Evolutionary conservation across 495 filamentous ascomycete genomes (phyloP).

Genomic region (Penicillium canescens): DNA sequence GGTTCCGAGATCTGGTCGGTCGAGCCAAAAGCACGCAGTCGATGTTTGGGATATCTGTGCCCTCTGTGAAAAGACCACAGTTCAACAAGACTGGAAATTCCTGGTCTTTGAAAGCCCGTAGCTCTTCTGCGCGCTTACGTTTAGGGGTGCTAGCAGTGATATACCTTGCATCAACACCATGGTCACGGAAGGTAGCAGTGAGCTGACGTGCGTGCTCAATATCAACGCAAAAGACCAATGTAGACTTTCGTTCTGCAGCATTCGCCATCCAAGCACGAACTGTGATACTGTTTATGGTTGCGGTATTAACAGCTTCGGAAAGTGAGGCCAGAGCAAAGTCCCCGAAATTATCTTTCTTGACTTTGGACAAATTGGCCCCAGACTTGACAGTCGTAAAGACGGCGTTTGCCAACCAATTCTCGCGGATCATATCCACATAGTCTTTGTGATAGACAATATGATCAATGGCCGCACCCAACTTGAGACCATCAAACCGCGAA

Average conservation of each 20-base stretch:
- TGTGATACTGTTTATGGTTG: constrained; percentile 73
- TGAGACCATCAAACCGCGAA: constrained; percentile 85
- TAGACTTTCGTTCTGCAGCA: constrained; percentile 73
- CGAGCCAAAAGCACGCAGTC: constrained; percentile 89
- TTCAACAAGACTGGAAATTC: constrained; percentile 90
- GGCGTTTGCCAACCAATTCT: constrained; percentile 80
- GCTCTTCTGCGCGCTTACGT: constrained; percentile 58
- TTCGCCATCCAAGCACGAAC: constrained; percentile 82
- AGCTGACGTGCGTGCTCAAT: constrained; percentile 73
- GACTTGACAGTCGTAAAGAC: constrained; percentile 91
- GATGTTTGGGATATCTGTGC: constrained; percentile 95
- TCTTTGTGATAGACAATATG: constrained; percentile 98
- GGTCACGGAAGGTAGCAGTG: constrained; percentile 69
- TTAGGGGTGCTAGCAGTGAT: constrained; percentile 78
- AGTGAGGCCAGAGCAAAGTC: constrained; percentile 78
- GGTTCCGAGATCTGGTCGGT: constrained; percentile 85
- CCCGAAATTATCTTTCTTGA: constrained; percentile 63
- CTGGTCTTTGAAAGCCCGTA: constrained; percentile 72
- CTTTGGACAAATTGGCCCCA: constrained; percentile 69
- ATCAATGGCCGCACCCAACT: constrained; percentile 84
- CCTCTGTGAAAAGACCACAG: constrained; percentile 95
- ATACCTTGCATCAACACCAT: constrained; percentile 79
- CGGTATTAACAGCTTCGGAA: constrained; percentile 77
- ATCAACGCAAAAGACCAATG: constrained; percentile 91
- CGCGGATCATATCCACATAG: constrained; percentile 94